Base-by-base conservation (phyloP, 1,139 yeast species). In the Yamadazyma sp. region DNA sequence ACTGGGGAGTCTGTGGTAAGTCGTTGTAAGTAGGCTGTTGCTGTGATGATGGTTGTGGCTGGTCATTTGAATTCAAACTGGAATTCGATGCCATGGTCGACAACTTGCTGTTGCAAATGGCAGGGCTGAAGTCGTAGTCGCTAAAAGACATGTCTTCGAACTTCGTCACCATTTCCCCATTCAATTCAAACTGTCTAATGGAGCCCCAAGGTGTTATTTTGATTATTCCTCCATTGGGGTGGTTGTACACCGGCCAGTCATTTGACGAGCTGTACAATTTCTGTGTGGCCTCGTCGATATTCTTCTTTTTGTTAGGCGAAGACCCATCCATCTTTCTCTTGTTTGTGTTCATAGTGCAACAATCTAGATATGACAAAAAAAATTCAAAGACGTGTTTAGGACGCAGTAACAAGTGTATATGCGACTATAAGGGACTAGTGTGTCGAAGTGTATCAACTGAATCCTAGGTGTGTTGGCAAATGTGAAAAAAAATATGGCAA, bases 121-220 rank as follows among this genome's bases (percentile, higher is more conserved):
- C 35, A 8, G 39, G 41, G 61, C 66, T 31, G 57, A 56, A 47
- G 28, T 48, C 45, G 39, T 64, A 61, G 41, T 70, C 74, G 39
- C 52, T 64, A 46, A 70, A 70, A n/a, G 62, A 53, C 37, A 57
- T 55, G 48, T 70, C 76, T 50, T 70, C 75, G 46, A 70, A 70
- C 47, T 66, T 68, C 25, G 75, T 66, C 26, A 62, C 53, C 31
- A 53, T 51, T 43, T 68, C 69, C 17, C 74, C 74, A 18, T 61
- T 60, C 11, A 50, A 49, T 31, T 54, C 53, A 47, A 51, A 66
- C 44, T 70, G 73, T 38, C 76, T 51, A 33, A 63, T 48, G 8
- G 65, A 56, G 6, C 86, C 86, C 68, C 82, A 76, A 5, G 86
- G 86, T 0, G 85, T 78, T 39, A 80, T 76, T 53, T 80, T 81